Base-by-base conservation (phyloP, 2,329 filamentous ascomycete species). In the Aspergillus udagawae region DNA sequence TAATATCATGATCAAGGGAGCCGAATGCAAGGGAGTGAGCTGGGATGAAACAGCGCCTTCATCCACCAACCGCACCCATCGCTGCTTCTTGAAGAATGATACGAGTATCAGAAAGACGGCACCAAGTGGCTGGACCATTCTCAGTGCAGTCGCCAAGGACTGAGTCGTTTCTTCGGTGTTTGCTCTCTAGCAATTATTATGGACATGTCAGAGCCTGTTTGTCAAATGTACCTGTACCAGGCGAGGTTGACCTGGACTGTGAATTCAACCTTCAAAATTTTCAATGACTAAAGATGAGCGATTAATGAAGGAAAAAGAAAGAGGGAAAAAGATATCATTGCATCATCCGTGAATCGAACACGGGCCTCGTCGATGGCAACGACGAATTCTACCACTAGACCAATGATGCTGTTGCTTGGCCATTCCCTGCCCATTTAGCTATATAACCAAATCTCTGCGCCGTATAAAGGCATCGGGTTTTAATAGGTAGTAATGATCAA, bases 341-440 rank as follows among this genome's bases (percentile, higher is more conserved):
- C 74, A 76, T 75, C 73, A 74, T 75, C 74, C 74, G 74, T 74
- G 74, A 76, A 76, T 76, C 74, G 74, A 76, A 76, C 74, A 73
- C 73, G 74, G 73, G 74, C 73, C 74, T 75, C 74, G 68, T 76
- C 74, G 74, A 76, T 75, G 73, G 73, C 73, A 75, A 75, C 72
- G 72, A 75, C 67, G 72, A 75, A 75, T 75, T 75, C 73, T 75
- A 75, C 73, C 73, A 75, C 73, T 75, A 75, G 73, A 75, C 73
- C 73, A 75, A 74, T 73, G 71, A 74, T 75, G 73, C 73, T 68
- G 5, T 1, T 56, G 3, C 28, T 29, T 29, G 28, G 28, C n/a
- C n/a, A n/a, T n/a, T n/a, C n/a, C n/a, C n/a, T n/a, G n/a, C n/a
- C n/a, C n/a, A n/a, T n/a, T n/a, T n/a, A n/a, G n/a, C n/a, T n/a